Evolutionary conservation across 2,329 filamentous ascomycete species (phyloP), one percentile per base, ranked within the genome.

Genomic region (Trichoderma sp.): DNA sequence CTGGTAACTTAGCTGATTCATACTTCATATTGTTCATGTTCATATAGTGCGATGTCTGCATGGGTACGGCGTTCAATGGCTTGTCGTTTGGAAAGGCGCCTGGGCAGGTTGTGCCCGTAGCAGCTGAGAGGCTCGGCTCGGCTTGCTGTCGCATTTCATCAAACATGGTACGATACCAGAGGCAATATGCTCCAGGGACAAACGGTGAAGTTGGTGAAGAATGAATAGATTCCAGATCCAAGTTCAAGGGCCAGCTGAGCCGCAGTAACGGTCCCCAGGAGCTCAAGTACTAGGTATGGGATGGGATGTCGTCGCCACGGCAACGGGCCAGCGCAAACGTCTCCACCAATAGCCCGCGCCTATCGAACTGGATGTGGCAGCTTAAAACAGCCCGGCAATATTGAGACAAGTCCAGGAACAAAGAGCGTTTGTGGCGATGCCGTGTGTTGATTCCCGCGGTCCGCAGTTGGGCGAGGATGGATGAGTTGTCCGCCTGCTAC

Each of bases 31-130:
- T 77, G 71, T 84, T 82, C 80, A 83, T 85, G 69, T 83, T 85
- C 78, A 88, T 81, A 73, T 88, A 89, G 68, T 86, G 86, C 17
- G 82, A 77, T 17, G 84, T 81, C 71, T 86, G 82, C 79, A 90
- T 83, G 22, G 80, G 78, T 37, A 85, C 77, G 15, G 83, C 81
- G 71, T 84, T 83, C 68, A 88, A 84, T 71, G 70, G 72, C 53
- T 76, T 72, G 71, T 78, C 75, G 67, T 84, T 82, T 29, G 84
- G 78, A 74, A 87, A 78, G 17, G 80, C 79, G 72, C 80, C 81
- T 59, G 84, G 81, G 69, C 83, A 83, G 42, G 87, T 86, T 52
- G 87, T 86, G 54, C 86, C 88, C 5, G 89, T 84, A 57, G 76
- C 75, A 57, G 76, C 75, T 69, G 84, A 81, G 57, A 79, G 77